Evolutionary conservation across 148 eudicot species (phyloP), one percentile per base, ranked within the genome.

Genomic region (Rhododendron williamsianum): DNA sequence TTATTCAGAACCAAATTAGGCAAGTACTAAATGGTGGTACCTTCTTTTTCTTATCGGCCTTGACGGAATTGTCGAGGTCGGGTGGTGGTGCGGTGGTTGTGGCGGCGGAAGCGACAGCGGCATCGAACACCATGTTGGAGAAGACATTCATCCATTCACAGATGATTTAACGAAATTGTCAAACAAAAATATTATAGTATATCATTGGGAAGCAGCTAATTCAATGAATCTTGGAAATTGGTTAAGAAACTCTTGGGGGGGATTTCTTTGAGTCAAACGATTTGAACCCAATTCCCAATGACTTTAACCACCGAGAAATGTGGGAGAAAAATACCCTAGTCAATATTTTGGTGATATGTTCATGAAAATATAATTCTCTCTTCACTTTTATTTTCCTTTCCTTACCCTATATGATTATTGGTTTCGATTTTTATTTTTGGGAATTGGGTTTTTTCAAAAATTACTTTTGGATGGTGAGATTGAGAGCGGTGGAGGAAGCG

Each of bases 31-130:
- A 4, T 35, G 19, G 49, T 35, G 12, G 41, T 84, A 90, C 93
- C 93, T 88, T 92, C 85, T 90, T 90, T 83, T 89, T 91, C 90
- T 89, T 90, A 35, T 87, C 89, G 30, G 83, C 54, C 82, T 87
- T 91, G 72, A 80, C 60, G 6, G 88, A 86, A 88, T 78, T 80
- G 12, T 89, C 90, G 1, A 87, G 41, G 49, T 87, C 9, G 48
- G 83, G 27, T 36, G 54, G 63, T 2, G 54, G 48, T 8, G 83
- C 0, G 82, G 88, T 76, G 71, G 23, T 49, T n/a, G 46, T 9
- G 87, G 85, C 0, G 3, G 54, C 49, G 33, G 85, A 19, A 16
- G 54, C 23, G 15, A 8, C 85, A 46, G 35, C 60, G 0, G 79
- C 52, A 19, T 73, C 45, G 80, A 33, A 35, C 36, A 51, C 85